Percentiles rank a stretch among this genome's conserved stretches.
Conservation (phyloP, 495 filamentous ascomycete species). For the Aspergillus avenaceus region DNA sequence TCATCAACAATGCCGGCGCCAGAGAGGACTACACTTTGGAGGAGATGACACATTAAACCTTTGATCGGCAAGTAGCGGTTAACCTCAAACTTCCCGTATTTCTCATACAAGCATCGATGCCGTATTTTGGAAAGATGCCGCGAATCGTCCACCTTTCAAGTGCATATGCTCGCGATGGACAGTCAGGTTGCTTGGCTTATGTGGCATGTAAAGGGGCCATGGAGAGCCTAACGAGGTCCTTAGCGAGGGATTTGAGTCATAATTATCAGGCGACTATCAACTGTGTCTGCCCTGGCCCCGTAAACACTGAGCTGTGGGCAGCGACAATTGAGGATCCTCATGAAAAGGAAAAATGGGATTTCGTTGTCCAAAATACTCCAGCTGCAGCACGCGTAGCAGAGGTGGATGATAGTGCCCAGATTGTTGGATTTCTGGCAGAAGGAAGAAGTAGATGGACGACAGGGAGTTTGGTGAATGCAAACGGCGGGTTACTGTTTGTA, state of each 20-base stretch:
- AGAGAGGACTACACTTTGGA: background rate
- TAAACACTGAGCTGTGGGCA: slow-evolving; percentile 33
- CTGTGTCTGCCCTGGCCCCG: slow-evolving; percentile 37
- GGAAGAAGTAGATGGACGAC: slow-evolving; percentile 51
- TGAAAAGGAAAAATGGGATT: slow-evolving; percentile 13
- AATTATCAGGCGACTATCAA: slow-evolving; percentile 37
- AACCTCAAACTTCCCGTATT: slow-evolving; percentile 37
- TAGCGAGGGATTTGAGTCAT: slow-evolving; percentile 37
- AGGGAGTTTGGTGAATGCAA: slow-evolving; percentile 52
- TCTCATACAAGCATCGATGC: slow-evolving; percentile 39
- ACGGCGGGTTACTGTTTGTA: slow-evolving; percentile 44
- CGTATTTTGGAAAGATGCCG: slow-evolving; percentile 36
- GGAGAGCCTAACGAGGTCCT: no score
- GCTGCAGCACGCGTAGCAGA: slow-evolving; percentile 42
- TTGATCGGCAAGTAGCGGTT: background rate
- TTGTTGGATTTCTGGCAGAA: slow-evolving; percentile 47
- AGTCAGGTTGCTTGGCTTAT: slow-evolving; percentile 31
- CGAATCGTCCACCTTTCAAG: slow-evolving; percentile 55
- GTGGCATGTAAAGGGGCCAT: slow-evolving; percentile 42
- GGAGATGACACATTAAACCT: background rate
- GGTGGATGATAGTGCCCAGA: slow-evolving; percentile 56
- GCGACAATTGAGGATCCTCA: slow-evolving; percentile 21
- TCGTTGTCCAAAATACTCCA: slow-evolving; percentile 30
- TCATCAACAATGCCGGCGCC: slow-evolving; percentile 20
- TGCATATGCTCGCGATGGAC: slow-evolving; percentile 36